These are phyloP conservation scores for Aurantiochytrium sp. DNA, from an alignment of 108 stramenopile species.

Conservation along the genomic window DNA sequence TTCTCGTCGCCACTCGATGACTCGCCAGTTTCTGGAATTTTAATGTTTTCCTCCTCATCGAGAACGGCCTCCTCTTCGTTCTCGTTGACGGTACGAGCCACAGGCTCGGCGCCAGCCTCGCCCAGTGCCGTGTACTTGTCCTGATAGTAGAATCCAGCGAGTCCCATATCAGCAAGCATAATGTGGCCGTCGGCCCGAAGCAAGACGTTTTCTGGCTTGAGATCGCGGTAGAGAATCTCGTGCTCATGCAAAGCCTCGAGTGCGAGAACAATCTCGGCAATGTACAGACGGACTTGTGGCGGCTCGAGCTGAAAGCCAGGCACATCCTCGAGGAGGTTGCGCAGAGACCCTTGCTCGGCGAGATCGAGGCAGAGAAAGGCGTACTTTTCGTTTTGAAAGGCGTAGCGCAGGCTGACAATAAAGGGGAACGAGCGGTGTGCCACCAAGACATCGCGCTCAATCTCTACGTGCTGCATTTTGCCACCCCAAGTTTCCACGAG, in stretches of 20 bases:
- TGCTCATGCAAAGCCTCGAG: conserved; percentile 45
- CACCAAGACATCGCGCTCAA: conserved; percentile 45
- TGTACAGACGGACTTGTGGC: conserved; percentile 32
- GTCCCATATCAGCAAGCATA: conserved; percentile 51
- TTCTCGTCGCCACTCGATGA: neutral
- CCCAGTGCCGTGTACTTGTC: neutral
- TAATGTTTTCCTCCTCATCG: too few species aligned
- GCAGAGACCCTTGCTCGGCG: conserved; percentile 15
- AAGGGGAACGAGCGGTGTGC: conserved; percentile 45
- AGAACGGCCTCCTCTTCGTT: neutral
- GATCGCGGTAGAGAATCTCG: conserved; percentile 53
- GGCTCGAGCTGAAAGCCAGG: conserved; percentile 24
- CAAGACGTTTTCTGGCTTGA: conserved; percentile 53
- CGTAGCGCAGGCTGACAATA: conserved; percentile 48
- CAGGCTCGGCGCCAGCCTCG: neutral
- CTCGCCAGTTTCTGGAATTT: neutral
- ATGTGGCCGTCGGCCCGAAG: conserved; percentile 50
- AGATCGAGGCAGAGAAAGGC: conserved; percentile 48
- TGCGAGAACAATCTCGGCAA: conserved; percentile 49
- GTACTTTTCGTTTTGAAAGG: conserved; percentile 46
- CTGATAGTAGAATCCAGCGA: conserved; percentile 11
- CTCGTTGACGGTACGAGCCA: neutral
- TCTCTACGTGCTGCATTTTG: conserved; percentile 38
- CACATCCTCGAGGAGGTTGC: neutral
- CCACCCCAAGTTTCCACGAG: conserved; percentile 34